Conservation (phyloP, 2,329 filamentous ascomycete species). For the Arthroderma sp. region DNA sequence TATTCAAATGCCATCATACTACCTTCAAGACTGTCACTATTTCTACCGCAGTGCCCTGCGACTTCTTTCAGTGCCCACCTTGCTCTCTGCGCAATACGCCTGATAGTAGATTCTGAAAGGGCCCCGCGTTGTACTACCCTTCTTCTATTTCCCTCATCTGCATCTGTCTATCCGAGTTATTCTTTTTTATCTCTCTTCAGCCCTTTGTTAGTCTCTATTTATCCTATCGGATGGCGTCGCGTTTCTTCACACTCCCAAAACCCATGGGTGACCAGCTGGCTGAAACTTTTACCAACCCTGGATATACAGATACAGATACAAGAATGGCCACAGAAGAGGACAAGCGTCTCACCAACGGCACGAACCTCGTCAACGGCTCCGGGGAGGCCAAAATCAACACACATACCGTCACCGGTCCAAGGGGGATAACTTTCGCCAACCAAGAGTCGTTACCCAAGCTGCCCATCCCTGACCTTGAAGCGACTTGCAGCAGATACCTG, state of each 20-base stretch:
- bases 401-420: no score
- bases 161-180: not conserved
- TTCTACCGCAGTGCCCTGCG: constrained; percentile 84
- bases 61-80: constrained; percentile 69
- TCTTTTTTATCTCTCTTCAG: not conserved
- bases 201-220: not conserved
- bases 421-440: constrained; percentile 70
- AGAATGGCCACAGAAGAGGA: not conserved
- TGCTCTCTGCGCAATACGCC: constrained; percentile 62
- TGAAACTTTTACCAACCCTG: constrained; percentile 11
- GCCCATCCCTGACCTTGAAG: constrained; percentile 78
- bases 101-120: constrained; percentile 26
- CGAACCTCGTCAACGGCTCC: constrained; percentile 32
- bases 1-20: constrained; percentile 59
- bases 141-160: not conserved
- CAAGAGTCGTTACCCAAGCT: constrained; percentile 85
- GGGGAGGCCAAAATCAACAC: constrained; percentile 34
- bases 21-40: constrained; percentile 77
- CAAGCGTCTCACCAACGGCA: not conserved
- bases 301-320: constrained; percentile 31
- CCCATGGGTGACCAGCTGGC: constrained; percentile 60
- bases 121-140: not conserved
- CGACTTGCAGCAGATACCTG: constrained; percentile 66
- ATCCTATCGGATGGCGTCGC: constrained; percentile 14
- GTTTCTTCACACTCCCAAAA: constrained; percentile 57